These are phyloP conservation scores for Emmonsiellopsis sp. DNA, from an alignment of 2,329 filamentous ascomycete genomes.

Conservation along the genomic window DNA sequence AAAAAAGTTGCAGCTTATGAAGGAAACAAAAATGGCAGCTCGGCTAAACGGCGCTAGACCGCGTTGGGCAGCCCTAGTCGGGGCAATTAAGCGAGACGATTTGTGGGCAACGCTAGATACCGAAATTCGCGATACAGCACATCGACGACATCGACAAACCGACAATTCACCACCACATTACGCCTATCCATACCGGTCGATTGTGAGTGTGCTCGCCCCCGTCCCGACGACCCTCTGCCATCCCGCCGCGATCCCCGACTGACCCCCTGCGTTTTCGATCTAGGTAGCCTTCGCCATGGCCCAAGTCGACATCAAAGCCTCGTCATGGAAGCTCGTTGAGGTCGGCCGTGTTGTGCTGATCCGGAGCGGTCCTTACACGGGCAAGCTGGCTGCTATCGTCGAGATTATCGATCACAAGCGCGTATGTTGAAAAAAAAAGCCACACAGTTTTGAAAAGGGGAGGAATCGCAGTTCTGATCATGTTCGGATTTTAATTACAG, in stretches of 20 bases:
- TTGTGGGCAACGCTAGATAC: conserved; percentile 13
- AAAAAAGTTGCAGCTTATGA: conserved; percentile 3
- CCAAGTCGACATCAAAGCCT: conserved; percentile 71
- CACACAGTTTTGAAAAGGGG: conserved; percentile 6
- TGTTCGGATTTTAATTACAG: conserved; percentile 42
- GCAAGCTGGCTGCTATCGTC: conserved; percentile 87
- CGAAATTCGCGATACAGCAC: conserved; percentile 16
- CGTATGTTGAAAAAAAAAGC: conserved; percentile 57
- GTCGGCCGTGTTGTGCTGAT: conserved; percentile 95
- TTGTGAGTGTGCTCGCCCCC: conserved; percentile 10
- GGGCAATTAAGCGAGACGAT: conserved; percentile 15
- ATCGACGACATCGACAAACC: conserved; percentile 15
- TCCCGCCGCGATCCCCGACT: not conserved
- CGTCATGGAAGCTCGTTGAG: conserved; percentile 93
- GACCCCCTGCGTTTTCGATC: conserved; percentile 12
- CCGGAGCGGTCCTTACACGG: conserved; percentile 69
- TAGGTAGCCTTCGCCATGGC: conserved; percentile 65
- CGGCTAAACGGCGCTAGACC: conserved; percentile 11
- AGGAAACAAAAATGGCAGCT: conserved; percentile 1
- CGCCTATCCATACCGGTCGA: conserved; percentile 12
- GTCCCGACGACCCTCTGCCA: not conserved
- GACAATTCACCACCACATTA: conserved; percentile 11
- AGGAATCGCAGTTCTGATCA: conserved; percentile 2
- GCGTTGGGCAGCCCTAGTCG: conserved; percentile 9
- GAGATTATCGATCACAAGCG: conserved; percentile 99